Conservation (phyloP, 768 basidiomycete genomes). For the Leccinum fibrillosum region DNA sequence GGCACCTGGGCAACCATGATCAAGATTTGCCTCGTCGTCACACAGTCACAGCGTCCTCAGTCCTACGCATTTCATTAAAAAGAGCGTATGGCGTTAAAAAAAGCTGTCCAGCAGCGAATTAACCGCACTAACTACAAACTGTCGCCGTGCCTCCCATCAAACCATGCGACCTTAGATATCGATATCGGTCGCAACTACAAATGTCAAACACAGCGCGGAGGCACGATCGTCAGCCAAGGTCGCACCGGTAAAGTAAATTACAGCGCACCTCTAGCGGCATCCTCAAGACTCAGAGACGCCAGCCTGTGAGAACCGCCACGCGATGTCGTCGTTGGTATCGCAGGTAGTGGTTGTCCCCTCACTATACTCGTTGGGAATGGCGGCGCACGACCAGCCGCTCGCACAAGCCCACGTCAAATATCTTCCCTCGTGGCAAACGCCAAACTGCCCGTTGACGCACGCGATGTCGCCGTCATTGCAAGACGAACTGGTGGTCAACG, state of each 20-base stretch:
- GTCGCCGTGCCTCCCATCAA: slow-evolving; percentile 5
- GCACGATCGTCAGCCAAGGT: neutral
- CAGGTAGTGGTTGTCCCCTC: slow-evolving; percentile 20
- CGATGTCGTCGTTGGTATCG: slow-evolving; percentile 13
- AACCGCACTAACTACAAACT: slow-evolving; percentile 7
- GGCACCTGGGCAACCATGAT: neutral
- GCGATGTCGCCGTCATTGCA: slow-evolving; percentile 18
- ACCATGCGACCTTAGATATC: neutral
- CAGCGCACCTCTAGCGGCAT: neutral
- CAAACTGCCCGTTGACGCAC: slow-evolving; percentile 20
- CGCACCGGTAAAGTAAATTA: neutral
- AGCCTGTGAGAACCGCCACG: slow-evolving; percentile 17
- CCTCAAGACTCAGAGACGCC: slow-evolving; percentile 16
- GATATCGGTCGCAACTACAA: neutral
- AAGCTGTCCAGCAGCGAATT: slow-evolving; percentile 16
- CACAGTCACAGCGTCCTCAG: neutral
- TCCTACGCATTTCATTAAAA: slow-evolving; percentile 5
- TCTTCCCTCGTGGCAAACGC: slow-evolving; percentile 10
- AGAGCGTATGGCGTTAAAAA: slow-evolving; percentile 1
- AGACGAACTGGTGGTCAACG: slow-evolving; percentile 14
- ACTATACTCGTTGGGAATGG: slow-evolving; percentile 21
- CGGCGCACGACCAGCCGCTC: slow-evolving; percentile 17
- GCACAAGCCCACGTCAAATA: slow-evolving; percentile 16
- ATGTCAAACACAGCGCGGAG: neutral
- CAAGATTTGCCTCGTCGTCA: neutral